Evolutionary conservation across 2,329 filamentous ascomycete species (phyloP).

Genomic region (Tolypocladium endophyticum): DNA sequence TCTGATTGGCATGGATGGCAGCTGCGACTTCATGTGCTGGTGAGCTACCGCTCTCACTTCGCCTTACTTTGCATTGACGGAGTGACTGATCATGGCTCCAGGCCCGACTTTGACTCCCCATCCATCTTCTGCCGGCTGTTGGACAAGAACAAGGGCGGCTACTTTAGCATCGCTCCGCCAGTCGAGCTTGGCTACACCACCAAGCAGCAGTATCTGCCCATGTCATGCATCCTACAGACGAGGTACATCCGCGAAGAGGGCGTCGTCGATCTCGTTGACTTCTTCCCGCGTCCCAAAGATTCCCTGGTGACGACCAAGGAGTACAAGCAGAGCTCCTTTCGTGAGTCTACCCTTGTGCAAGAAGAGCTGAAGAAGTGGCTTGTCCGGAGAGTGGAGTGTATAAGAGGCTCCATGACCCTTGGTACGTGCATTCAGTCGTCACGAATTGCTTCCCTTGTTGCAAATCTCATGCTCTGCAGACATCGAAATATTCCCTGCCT

Average conservation of each 20-base stretch:
- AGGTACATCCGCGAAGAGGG: slow-evolving; percentile 69
- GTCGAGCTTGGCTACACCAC: slow-evolving; percentile 46
- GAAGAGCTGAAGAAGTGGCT: slow-evolving; percentile 61
- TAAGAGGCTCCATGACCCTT: slow-evolving; percentile 54
- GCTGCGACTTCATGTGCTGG: slow-evolving; percentile 72
- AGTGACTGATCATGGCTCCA: slow-evolving; percentile 14
- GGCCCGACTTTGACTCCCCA: slow-evolving; percentile 71
- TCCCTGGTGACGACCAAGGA: slow-evolving; percentile 38
- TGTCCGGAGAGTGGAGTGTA: slow-evolving; percentile 61
- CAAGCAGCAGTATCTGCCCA: slow-evolving; percentile 69
- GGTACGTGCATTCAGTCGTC: slow-evolving; percentile 21
- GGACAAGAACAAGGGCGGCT: slow-evolving; percentile 64
- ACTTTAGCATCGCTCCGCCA: slow-evolving; percentile 57
- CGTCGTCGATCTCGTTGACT: slow-evolving; percentile 63
- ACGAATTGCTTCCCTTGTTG: background rate
- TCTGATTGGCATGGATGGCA: slow-evolving; percentile 62
- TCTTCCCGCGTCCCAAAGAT: slow-evolving; percentile 61
- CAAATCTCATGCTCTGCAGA: slow-evolving; percentile 23
- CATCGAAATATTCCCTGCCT: slow-evolving; percentile 62
- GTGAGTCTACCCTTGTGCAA: slow-evolving; percentile 42
- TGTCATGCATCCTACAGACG: slow-evolving; percentile 65
- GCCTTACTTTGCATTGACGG: background rate
- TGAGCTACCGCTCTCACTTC: slow-evolving; percentile 19
- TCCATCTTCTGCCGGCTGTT: slow-evolving; percentile 65
- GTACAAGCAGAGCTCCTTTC: slow-evolving; percentile 38